phyloP scores from a whole-genome alignment of 208 protist genomes.

The Leishmania amazonensis region DNA sequence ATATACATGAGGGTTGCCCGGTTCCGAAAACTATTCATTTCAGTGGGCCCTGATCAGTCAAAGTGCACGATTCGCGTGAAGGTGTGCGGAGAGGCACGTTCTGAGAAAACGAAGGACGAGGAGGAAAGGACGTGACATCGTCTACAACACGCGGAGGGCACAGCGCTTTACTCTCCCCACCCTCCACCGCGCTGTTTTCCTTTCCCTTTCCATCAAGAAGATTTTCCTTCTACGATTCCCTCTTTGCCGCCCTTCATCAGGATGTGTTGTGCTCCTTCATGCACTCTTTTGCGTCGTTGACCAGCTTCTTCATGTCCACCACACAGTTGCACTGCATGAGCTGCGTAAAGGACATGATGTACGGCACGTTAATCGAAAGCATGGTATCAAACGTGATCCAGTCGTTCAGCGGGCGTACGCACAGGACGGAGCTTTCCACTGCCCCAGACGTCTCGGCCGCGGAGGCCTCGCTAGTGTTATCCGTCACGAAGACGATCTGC shows the following conservation, averaged over 20 bases:
- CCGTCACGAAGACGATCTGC: conserved; percentile 63
- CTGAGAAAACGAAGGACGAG: not conserved
- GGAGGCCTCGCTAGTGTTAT: conserved; percentile 54
- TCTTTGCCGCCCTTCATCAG: not conserved
- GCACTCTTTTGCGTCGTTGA: not conserved
- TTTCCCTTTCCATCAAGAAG: not conserved
- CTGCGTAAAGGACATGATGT: conserved; percentile 50
- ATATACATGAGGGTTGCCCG: not conserved
- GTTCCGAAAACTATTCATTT: too few species aligned
- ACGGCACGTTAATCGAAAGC: conserved; percentile 33
- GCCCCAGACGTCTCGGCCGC: conserved; percentile 52
- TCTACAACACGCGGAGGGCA: not conserved
- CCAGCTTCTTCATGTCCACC: conserved; percentile 35
- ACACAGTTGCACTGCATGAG: conserved; percentile 31
- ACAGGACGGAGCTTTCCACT: conserved; percentile 46
- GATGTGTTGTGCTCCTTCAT: not conserved
- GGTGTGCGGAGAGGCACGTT: not conserved
- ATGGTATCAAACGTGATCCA: conserved; percentile 57
- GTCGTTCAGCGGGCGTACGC: conserved; percentile 51
- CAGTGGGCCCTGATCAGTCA: not conserved
- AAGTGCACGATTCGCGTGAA: not conserved
- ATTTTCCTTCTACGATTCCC: not conserved
- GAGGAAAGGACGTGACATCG: not conserved
- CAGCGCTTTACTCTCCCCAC: not conserved
- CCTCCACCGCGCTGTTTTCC: not conserved